Percentiles rank a stretch among this genome's conserved stretches.
These are phyloP conservation scores for Lachnellula subtilissima DNA, from an alignment of 2,329 filamentous ascomycete genomes.

Conservation along the genomic window DNA sequence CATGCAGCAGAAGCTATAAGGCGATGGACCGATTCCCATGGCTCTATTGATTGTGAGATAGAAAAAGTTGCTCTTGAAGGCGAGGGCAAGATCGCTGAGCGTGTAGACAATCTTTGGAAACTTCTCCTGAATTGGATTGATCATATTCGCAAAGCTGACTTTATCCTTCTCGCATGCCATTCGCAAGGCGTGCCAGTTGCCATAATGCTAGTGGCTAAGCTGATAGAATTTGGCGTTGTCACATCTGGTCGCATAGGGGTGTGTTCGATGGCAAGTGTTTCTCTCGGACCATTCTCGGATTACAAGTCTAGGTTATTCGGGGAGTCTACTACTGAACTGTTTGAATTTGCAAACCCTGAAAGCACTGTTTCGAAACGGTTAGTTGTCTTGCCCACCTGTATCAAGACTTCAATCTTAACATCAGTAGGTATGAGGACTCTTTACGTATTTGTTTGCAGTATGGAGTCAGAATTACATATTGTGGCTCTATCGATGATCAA, in stretches of 20 bases:
- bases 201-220: slow-evolving; percentile 85
- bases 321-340: slow-evolving; percentile 87
- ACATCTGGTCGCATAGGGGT: slow-evolving; percentile 73
- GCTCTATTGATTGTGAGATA: slow-evolving; percentile 72
- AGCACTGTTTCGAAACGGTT: slow-evolving; percentile 72
- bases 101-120: slow-evolving; percentile 91
- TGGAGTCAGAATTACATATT: slow-evolving; percentile 78
- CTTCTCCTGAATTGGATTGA: slow-evolving; percentile 92
- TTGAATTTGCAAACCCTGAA: slow-evolving; percentile 81
- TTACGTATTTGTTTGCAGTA: slow-evolving; percentile 70
- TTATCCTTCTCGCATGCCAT: slow-evolving; percentile 88
- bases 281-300: slow-evolving; percentile 85
- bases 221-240: slow-evolving; percentile 85
- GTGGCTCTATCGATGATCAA: slow-evolving; percentile 96
- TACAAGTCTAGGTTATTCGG: slow-evolving; percentile 88
- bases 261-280: slow-evolving; percentile 84
- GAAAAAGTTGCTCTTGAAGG: slow-evolving; percentile 94
- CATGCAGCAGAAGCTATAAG: slow-evolving; percentile 79
- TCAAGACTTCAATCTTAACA: too few species aligned
- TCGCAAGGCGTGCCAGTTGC: slow-evolving; percentile 94
- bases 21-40: slow-evolving; percentile 71
- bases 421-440: slow-evolving; percentile 58
- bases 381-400: too few species aligned
- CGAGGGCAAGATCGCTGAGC: slow-evolving; percentile 84
- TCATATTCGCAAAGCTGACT: slow-evolving; percentile 78